Base-by-base conservation (phyloP, 2,329 filamentous ascomycete genomes). In the Paramyrothecium sp. region DNA sequence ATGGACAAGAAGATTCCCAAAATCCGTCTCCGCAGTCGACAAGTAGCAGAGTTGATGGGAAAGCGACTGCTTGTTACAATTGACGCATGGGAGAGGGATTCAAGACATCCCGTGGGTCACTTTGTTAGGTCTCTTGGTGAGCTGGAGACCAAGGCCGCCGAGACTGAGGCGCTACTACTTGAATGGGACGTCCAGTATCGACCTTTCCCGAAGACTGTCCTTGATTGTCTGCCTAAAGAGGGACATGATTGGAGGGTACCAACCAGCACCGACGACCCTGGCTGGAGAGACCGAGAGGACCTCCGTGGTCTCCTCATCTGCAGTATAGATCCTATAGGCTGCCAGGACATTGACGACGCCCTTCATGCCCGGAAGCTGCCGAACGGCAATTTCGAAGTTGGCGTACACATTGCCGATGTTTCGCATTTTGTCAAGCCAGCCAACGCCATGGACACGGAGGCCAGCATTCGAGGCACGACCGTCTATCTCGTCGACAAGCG, bases 1-100 rank as follows among this genome's bases (percentile, higher is more conserved):
- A 98, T 99, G 94, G 94, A 99, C 75, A 98, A 97, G 80, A 89
- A 92, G 67, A 90, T 99, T 21, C 95, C 95, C 2, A 99, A 98
- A 78, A 97, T 99, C 66, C 87, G 92, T 50, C 87, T 99, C 55
- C 88, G 93, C 53, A 98, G 95, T 12, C 85, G 95, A 54, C 95
- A 98, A 74, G 93, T 92, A 22, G 87, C 87, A 17, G 92, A 97
- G 67, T 83, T 99, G 3, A 75, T 97, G 26, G 95, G 95, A 5
- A 95, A 98, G 79, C 88, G 96, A 57, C 88, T 99, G 53, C 75
- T 99, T 12, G 91, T 97, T 47, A 93, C 92, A 0, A 96, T 99
- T 62, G 95, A 99, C 74, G 88, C 90, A 1, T 99, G 95, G 95
- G 92, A 97, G 59, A 84, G 92, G 60, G 92, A 97, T 70, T 96